phyloP scores from a whole-genome alignment of 345 rosid species.

The Moricandia arvensis region DNA sequence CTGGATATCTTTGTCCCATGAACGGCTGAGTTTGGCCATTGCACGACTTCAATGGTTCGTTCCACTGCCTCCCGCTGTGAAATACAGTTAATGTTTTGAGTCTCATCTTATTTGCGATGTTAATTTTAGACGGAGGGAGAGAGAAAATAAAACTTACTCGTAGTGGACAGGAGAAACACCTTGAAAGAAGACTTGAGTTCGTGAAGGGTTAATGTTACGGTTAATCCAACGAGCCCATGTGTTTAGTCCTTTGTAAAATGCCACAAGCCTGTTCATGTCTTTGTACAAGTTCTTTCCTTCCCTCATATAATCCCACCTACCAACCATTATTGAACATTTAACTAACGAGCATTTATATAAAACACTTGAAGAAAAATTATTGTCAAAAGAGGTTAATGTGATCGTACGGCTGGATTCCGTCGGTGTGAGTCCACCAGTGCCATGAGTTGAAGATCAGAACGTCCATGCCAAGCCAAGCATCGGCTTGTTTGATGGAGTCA shows the following conservation, averaged over 20 bases:
- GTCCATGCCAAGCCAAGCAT: slow-evolving; percentile 83
- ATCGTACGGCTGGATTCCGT: slow-evolving; percentile 65
- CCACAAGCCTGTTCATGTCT: slow-evolving; percentile 83
- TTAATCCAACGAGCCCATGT: slow-evolving; percentile 98
- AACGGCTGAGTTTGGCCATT: slow-evolving; percentile 59
- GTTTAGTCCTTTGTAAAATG: slow-evolving; percentile 77
- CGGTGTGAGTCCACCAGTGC: slow-evolving; percentile 97
- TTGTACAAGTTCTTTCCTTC: slow-evolving; percentile 59
- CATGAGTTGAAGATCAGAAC: slow-evolving; percentile 81
- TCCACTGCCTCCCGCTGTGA: slow-evolving; percentile 85
- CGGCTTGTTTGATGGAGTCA: slow-evolving; percentile 63
- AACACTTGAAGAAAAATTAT: not conserved
- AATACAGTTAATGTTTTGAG: not conserved
- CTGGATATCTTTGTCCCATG: slow-evolving; percentile 64
- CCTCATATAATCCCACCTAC: slow-evolving; percentile 75
- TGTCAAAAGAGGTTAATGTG: not conserved
- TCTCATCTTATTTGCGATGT: not conserved
- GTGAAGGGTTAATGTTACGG: slow-evolving; percentile 50
- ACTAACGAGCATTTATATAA: not conserved
- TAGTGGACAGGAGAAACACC: slow-evolving; percentile 87
- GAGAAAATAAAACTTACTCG: slow-evolving; percentile 54
- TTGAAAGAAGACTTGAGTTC: slow-evolving; percentile 80
- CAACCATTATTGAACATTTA: slow-evolving; percentile 1
- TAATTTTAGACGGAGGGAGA: not conserved
- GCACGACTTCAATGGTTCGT: slow-evolving; percentile 59